These are phyloP conservation scores for Lepidium africanum DNA, from an alignment of 345 rosid genomes.

Conservation along the genomic window DNA sequence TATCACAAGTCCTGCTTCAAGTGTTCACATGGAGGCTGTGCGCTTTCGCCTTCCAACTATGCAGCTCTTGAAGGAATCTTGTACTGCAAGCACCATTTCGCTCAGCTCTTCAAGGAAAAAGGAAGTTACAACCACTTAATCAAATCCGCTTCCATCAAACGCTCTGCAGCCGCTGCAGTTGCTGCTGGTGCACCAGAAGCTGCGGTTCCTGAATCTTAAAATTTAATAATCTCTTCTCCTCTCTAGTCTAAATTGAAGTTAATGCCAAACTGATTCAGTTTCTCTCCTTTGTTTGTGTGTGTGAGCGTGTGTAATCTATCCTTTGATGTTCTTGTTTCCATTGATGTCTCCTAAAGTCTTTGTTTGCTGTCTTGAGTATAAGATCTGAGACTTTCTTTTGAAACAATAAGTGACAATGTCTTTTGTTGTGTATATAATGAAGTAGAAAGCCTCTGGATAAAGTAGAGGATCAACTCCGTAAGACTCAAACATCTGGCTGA, in stretches of 20 bases:
- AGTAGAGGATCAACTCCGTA: not conserved
- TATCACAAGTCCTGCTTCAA: slow-evolving; percentile 90
- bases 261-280: slow-evolving; percentile 20
- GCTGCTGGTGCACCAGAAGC: slow-evolving; percentile 47
- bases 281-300: not conserved
- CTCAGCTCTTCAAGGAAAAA: slow-evolving; percentile 87
- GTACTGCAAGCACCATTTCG: slow-evolving; percentile 86
- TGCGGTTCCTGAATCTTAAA: slow-evolving; percentile 35
- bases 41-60: slow-evolving; percentile 61
- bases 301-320: slow-evolving; percentile 26
- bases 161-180: slow-evolving; percentile 56
- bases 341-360: not conserved
- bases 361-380: slow-evolving; percentile 5
- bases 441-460: not conserved
- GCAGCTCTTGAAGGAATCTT: slow-evolving; percentile 73
- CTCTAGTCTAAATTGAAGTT: slow-evolving; percentile 13
- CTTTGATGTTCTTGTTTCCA: slow-evolving; percentile 3
- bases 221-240: not conserved
- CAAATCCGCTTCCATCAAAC: slow-evolving; percentile 81
- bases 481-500: not conserved
- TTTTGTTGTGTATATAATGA: not conserved
- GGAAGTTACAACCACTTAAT: slow-evolving; percentile 95
- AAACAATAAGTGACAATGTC: not conserved
- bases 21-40: slow-evolving; percentile 75
- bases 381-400: not conserved